Evolutionary conservation across 2,329 filamentous ascomycete species (phyloP).

Genomic region (Teratosphaeria zuluensis): DNA sequence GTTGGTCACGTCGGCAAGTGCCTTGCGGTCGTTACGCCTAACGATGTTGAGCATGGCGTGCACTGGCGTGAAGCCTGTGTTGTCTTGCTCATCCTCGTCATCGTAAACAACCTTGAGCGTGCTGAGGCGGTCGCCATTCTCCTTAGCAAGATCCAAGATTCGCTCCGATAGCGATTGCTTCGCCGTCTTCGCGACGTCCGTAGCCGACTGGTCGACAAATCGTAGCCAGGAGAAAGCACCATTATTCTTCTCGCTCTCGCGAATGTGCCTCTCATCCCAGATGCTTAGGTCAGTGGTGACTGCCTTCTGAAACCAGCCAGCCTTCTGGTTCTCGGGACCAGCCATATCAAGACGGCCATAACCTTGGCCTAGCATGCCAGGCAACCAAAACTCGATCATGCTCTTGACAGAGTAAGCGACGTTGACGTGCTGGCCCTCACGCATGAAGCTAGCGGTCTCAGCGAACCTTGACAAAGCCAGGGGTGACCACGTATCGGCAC

Average conservation of each 20-base stretch:
- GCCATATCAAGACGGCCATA: constrained; percentile 66
- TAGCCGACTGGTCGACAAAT: constrained; percentile 67
- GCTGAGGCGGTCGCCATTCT: constrained; percentile 37
- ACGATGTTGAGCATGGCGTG: constrained; percentile 77
- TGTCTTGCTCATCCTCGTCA: constrained; percentile 41
- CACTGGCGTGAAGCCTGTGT: constrained; percentile 49
- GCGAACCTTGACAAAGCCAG: constrained; percentile 79
- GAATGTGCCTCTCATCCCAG: constrained; percentile 72
- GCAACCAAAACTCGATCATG: constrained; percentile 73
- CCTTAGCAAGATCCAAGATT: constrained; percentile 48
- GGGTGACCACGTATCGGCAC: constrained; percentile 81
- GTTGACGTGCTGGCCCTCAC: constrained; percentile 70
- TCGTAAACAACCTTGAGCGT: constrained; percentile 60
- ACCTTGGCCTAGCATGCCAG: constrained; percentile 71
- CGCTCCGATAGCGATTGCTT: constrained; percentile 65
- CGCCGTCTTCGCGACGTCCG: constrained; percentile 61
- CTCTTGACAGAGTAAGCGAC: constrained; percentile 84
- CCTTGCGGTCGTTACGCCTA: constrained; percentile 55
- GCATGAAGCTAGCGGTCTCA: constrained; percentile 88
- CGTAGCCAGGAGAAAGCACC: constrained; percentile 81
- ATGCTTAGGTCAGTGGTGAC: constrained; percentile 80
- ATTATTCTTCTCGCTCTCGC: constrained; percentile 49
- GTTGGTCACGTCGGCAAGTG: constrained; percentile 58
- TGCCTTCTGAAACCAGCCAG: constrained; percentile 72
- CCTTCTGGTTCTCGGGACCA: constrained; percentile 60